These are phyloP conservation scores for Candolleomyces aberdarensis DNA, from an alignment of 768 basidiomycete genomes.

Conservation along the genomic window DNA sequence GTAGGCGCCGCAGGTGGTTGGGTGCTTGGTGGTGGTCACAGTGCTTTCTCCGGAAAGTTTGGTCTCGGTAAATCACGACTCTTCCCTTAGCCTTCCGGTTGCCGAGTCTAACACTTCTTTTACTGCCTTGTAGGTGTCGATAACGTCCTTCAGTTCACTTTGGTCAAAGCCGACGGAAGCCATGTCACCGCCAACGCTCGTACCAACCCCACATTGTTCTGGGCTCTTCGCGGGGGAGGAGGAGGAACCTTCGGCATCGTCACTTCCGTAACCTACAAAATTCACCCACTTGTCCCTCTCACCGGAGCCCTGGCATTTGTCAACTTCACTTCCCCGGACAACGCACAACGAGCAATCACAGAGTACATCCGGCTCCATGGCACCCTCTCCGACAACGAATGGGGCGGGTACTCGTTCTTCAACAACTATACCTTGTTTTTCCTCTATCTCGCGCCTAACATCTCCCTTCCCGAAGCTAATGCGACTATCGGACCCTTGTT, in stretches of 20 bases:
- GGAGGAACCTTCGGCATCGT: constrained; percentile 49
- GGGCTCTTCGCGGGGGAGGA: constrained; percentile 51
- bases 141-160: constrained; percentile 41
- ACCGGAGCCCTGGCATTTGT: constrained; percentile 21
- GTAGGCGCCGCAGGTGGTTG: constrained; percentile 50
- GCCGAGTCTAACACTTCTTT: not conserved
- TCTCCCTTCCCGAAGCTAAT: constrained; percentile 30
- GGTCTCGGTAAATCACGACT: constrained; percentile 33
- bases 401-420: constrained; percentile 36
- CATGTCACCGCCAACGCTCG: constrained; percentile 36
- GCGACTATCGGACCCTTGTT: constrained; percentile 32
- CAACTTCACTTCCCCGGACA: constrained; percentile 28
- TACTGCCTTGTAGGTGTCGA: constrained; percentile 35
- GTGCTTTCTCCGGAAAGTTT: constrained; percentile 33
- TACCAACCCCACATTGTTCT: constrained; percentile 46
- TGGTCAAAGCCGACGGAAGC: constrained; percentile 41
- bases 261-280: constrained; percentile 43
- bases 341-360: constrained; percentile 26
- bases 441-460: constrained; percentile 30
- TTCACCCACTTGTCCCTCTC: constrained; percentile 35
- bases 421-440: constrained; percentile 19
- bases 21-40: constrained; percentile 47
- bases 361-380: constrained; percentile 33
- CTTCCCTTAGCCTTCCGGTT: not conserved
- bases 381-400: constrained; percentile 38